Conservation (phyloP, 2,329 filamentous ascomycete genomes). For the Colletotrichum echinochloae region DNA sequence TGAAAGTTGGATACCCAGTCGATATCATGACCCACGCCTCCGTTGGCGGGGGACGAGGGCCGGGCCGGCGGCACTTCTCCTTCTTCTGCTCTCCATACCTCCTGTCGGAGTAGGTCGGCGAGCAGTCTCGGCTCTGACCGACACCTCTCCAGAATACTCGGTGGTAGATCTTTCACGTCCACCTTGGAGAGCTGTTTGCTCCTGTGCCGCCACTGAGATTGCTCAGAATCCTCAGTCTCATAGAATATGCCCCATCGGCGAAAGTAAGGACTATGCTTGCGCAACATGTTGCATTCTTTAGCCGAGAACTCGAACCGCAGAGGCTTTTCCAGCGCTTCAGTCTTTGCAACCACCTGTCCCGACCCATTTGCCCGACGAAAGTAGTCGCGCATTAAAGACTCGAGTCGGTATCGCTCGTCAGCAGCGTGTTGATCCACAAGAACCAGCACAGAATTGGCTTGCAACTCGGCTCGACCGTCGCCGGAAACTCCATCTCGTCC, state of each 20-base stretch:
- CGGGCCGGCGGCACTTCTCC: slow-evolving; percentile 43
- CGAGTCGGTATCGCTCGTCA: slow-evolving; percentile 87
- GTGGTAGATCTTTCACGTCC: slow-evolving; percentile 72
- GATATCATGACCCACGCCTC: neutral
- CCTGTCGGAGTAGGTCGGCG: slow-evolving; percentile 78
- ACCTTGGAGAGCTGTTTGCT: slow-evolving; percentile 49
- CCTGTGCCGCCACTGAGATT: slow-evolving; percentile 19
- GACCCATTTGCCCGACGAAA: slow-evolving; percentile 50
- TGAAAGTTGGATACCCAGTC: slow-evolving; percentile 73
- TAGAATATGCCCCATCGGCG: slow-evolving; percentile 80
- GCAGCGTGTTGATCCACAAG: slow-evolving; percentile 95
- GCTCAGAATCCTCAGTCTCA: slow-evolving; percentile 50
- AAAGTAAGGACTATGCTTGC: slow-evolving; percentile 67
- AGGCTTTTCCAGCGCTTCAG: slow-evolving; percentile 60
- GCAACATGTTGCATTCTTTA: slow-evolving; percentile 71
- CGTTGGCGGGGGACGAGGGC: neutral
- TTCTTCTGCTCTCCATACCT: slow-evolving; percentile 76
- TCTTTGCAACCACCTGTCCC: slow-evolving; percentile 43
- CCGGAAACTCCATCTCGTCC: slow-evolving; percentile 27
- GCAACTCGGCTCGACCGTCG: neutral
- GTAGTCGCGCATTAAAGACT: slow-evolving; percentile 72
- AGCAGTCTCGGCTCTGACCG: slow-evolving; percentile 77
- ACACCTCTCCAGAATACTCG: slow-evolving; percentile 81
- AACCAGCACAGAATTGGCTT: slow-evolving; percentile 68
- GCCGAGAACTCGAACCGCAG: slow-evolving; percentile 74